Evolutionary conservation across 2,329 filamentous ascomycete species (phyloP), one percentile per base, ranked within the genome.

Genomic region (Diaporthe sp.): DNA sequence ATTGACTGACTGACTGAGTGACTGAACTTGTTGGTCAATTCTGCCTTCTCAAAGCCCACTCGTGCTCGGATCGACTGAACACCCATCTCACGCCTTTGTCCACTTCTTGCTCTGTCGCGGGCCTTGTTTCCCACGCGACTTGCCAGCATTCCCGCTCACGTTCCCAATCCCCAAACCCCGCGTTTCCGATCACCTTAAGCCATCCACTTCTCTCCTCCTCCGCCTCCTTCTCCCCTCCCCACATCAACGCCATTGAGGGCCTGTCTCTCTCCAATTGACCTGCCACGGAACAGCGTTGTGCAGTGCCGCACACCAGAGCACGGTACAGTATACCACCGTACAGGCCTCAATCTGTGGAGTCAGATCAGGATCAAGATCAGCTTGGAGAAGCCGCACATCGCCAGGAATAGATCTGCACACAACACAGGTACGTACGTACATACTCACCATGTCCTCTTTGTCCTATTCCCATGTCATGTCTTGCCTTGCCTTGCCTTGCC

Each of bases 311-410:
- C 25, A 28, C 8, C 34, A 42, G 13, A 34, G 9, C 13, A 31
- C 70, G 3, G 70, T 61, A 62, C 44, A 46, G 46, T 42, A 46
- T 55, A 55, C 13, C 22, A 53, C 62, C 25, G 44, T 15, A 9
- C 58, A 37, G 55, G 17, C 71, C n/a, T 51, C 39, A 34, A 57
- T 65, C 55, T 70, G 74, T 62, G 55, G 71, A 74, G 62, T 65
- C 57, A 39, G 57, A 25, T 39, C 22, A 59, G 37, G 53, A 25
- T 42, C 51, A 37, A 58, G n/a, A 57, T 74, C 55, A 34, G 28
- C 55, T 75, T 75, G 74, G 71, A 76, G 74, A 76, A 75, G 42
- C 57, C 44, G 34, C 39, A 74, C 49, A 70, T 57, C 39, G 57
- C 62, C 31, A 17, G 46, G 44, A n/a, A 31, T 51, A 74, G 49